Conservation (phyloP, 805 yeast genomes). For the Wilhelminamyces savonicus region DNA sequence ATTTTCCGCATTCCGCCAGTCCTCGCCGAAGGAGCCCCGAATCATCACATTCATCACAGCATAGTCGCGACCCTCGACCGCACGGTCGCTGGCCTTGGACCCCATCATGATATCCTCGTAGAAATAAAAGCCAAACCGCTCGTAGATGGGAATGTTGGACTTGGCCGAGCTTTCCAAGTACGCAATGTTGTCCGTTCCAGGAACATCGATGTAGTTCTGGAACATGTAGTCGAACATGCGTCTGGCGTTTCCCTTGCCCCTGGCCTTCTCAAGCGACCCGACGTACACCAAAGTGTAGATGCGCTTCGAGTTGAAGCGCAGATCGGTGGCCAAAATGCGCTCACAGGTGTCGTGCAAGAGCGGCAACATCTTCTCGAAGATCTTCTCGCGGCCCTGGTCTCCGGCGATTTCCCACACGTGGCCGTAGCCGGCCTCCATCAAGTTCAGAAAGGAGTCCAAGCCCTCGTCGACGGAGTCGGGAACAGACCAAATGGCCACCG, state of each 20-base stretch:
- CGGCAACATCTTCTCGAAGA: slow-evolving; percentile 46
- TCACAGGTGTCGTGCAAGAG: slow-evolving; percentile 44
- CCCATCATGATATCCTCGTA: slow-evolving; percentile 46
- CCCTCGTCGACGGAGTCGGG: slow-evolving; percentile 39
- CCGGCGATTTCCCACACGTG: slow-evolving; percentile 45
- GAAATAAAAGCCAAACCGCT: slow-evolving; percentile 43
- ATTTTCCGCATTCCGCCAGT: slow-evolving; percentile 22
- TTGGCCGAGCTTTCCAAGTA: slow-evolving; percentile 44
- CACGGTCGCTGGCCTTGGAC: slow-evolving; percentile 11
- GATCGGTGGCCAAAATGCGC: slow-evolving; percentile 37
- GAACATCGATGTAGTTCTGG: slow-evolving; percentile 37
- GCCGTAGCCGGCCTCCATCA: slow-evolving; percentile 49
- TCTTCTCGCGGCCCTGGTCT: slow-evolving; percentile 40
- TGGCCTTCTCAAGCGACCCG: slow-evolving; percentile 37
- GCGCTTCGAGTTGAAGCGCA: slow-evolving; percentile 27
- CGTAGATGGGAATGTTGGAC: slow-evolving; percentile 46
- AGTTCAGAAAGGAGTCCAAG: slow-evolving; percentile 39
- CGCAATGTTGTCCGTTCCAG: slow-evolving; percentile 22
- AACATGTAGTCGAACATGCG: slow-evolving; percentile 45
- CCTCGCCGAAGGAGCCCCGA: slow-evolving; percentile 28
- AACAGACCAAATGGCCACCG: slow-evolving; percentile 49
- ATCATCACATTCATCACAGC: slow-evolving; percentile 42
- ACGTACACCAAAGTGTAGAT: slow-evolving; percentile 41
- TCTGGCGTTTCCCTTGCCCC: slow-evolving; percentile 54
- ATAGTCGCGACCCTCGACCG: slow-evolving; percentile 31